Conservation (phyloP, 2,329 filamentous ascomycete species). For the Teratosphaeria viscida region DNA sequence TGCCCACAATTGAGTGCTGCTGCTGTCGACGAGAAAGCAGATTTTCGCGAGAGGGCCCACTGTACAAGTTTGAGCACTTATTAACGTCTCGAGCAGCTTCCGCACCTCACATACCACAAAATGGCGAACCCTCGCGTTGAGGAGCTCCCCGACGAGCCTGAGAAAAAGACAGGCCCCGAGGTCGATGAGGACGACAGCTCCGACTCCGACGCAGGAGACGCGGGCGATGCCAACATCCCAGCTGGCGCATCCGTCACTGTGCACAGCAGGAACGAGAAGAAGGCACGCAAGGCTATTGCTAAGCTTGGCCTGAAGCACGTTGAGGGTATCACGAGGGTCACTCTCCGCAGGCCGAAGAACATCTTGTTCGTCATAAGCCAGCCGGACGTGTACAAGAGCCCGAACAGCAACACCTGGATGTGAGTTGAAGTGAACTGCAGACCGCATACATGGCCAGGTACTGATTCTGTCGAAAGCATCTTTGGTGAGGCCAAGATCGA, state of each 20-base stretch:
- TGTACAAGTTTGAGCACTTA: not conserved
- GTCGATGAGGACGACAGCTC: slow-evolving; percentile 60
- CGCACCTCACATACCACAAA: slow-evolving; percentile 31
- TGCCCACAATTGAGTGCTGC: not conserved
- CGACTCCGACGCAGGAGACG: slow-evolving; percentile 59
- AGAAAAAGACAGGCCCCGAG: slow-evolving; percentile 47
- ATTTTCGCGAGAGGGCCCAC: not conserved
- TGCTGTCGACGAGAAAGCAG: not conserved
- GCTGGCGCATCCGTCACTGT: slow-evolving; percentile 81
- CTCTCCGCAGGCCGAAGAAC: slow-evolving; percentile 96
- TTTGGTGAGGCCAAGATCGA: slow-evolving; percentile 99
- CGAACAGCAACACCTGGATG: slow-evolving; percentile 99
- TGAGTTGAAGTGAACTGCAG: slow-evolving; percentile 40
- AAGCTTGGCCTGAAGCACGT: slow-evolving; percentile 97
- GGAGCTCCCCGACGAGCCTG: slow-evolving; percentile 83
- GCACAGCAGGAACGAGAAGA: slow-evolving; percentile 99
- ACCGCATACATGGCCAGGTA: slow-evolving; percentile 15
- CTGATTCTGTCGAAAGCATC: slow-evolving; percentile 52
- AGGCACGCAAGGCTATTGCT: slow-evolving; percentile 97
- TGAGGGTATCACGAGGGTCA: slow-evolving; percentile 94
- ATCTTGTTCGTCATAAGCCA: slow-evolving; percentile 99
- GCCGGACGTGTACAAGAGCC: slow-evolving; percentile 98
- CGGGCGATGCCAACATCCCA: slow-evolving; percentile 60
- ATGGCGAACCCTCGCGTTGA: slow-evolving; percentile 98
- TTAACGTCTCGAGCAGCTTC: slow-evolving; percentile 6